Evolutionary conservation across 495 filamentous ascomycete species (phyloP).

Genomic region (Trichocladium antarcticum): DNA sequence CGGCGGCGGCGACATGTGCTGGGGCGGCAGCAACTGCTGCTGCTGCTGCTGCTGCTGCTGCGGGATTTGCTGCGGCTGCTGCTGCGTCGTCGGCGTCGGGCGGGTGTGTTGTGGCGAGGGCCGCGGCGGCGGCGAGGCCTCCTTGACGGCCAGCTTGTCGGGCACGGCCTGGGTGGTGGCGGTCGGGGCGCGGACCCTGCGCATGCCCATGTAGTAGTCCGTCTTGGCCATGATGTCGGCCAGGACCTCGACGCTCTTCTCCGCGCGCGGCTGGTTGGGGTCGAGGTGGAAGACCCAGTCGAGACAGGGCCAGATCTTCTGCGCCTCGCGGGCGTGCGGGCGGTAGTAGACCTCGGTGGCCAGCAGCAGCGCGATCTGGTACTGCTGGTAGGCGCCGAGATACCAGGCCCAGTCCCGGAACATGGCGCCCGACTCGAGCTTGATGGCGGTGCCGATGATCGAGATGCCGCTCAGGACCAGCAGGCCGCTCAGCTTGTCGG

Average conservation of each 20-base stretch:
- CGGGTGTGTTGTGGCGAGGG: background rate
- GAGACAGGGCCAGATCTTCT: conserved; percentile 56
- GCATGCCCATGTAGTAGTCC: conserved; percentile 31
- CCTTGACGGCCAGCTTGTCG: conserved; percentile 30
- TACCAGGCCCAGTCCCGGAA: conserved; percentile 48
- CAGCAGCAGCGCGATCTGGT: conserved; percentile 43
- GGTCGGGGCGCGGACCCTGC: conserved; percentile 38
- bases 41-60: conserved; percentile 13
- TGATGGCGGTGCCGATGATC: conserved; percentile 49
- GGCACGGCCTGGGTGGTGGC: conserved; percentile 27
- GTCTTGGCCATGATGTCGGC: conserved; percentile 34
- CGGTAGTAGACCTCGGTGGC: conserved; percentile 46
- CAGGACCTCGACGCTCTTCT: conserved; percentile 32
- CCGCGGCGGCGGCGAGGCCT: conserved; percentile 18
- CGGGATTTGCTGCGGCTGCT: conserved; percentile 9
- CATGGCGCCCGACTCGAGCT: conserved; percentile 44
- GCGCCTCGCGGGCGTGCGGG: conserved; percentile 44
- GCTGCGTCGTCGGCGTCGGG: conserved; percentile 1
- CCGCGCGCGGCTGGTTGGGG: conserved; percentile 30
- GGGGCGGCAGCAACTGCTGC: background rate
- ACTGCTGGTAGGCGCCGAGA: conserved; percentile 44
- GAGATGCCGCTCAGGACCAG: conserved; percentile 42
- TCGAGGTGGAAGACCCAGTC: conserved; percentile 61
- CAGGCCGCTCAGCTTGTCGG: conserved; percentile 35
- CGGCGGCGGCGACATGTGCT: background rate